A percentile compares a stretch with the other conserved stretches of the same genome.
Conservation (phyloP, 495 filamentous ascomycete species). For the Bryoglossum gracile region DNA sequence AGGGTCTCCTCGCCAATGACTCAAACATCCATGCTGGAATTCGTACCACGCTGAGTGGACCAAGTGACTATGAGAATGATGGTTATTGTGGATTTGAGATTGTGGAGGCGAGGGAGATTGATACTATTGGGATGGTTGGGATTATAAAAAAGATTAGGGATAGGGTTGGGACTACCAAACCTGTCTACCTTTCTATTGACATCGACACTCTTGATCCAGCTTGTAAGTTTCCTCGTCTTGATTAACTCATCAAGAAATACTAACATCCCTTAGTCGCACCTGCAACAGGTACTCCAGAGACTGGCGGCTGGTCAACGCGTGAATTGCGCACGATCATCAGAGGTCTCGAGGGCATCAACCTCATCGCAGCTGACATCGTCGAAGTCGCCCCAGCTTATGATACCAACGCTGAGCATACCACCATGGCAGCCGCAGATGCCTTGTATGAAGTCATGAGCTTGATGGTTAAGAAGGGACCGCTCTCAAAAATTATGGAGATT, state of each 20-base stretch:
- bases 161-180: constrained; percentile 56
- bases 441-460: constrained; percentile 59
- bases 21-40: constrained; percentile 76
- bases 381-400: constrained; percentile 63
- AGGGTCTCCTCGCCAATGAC: constrained; percentile 67
- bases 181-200: constrained; percentile 70
- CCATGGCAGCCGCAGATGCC: constrained; percentile 61
- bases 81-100: constrained; percentile 73
- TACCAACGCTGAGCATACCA: constrained; percentile 59
- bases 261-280: constrained; percentile 49
- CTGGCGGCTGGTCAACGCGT: constrained; percentile 69
- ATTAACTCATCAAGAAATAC: background rate
- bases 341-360: constrained; percentile 64
- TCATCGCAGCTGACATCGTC: constrained; percentile 65
- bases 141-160: constrained; percentile 69
- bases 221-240: constrained; percentile 37
- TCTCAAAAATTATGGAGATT: constrained; percentile 28
- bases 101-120: constrained; percentile 69
- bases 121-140: constrained; percentile 60
- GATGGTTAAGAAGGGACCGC: constrained; percentile 56
- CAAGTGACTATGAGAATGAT: constrained; percentile 70
- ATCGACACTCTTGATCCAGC: constrained; percentile 76
- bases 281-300: constrained; percentile 71
- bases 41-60: constrained; percentile 65
- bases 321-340: constrained; percentile 66